A percentile compares a stretch with the other conserved stretches of the same genome.
Evolutionary conservation across 352 stramenopile species (phyloP).

Genomic region (Phytophthora crassamura): DNA sequence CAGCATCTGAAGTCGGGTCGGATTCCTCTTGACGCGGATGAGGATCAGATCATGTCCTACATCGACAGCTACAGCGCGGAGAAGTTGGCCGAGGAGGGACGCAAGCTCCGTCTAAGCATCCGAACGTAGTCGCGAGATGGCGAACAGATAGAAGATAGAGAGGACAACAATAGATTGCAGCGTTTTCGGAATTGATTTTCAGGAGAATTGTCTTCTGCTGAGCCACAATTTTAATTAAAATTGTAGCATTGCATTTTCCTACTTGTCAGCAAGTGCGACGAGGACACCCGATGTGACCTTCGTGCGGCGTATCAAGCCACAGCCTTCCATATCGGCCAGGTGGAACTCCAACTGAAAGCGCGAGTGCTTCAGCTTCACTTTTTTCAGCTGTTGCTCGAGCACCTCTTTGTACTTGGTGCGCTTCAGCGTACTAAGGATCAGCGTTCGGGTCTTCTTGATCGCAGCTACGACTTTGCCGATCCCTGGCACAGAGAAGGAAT

Average conservation of each 20-base stretch:
- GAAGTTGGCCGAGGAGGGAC: constrained; percentile 64
- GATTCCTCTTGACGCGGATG: constrained; percentile 57
- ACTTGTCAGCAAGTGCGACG: constrained; percentile 43
- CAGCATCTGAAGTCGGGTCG: constrained; percentile 71
- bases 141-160: constrained; percentile 11
- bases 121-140: constrained; percentile 30
- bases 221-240: background rate
- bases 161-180: constrained; percentile 9
- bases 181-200: background rate
- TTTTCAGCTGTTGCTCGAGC: constrained; percentile 68
- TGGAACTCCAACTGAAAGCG: constrained; percentile 65
- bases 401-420: constrained; percentile 69
- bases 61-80: constrained; percentile 60
- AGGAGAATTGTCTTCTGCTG: background rate
- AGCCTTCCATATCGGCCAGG: constrained; percentile 69
- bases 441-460: constrained; percentile 60
- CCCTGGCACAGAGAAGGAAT: constrained; percentile 59
- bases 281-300: constrained; percentile 67
- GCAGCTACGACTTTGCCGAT: constrained; percentile 64
- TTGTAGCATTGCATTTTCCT: background rate
- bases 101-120: constrained; percentile 67
- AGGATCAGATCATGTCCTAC: constrained; percentile 69
- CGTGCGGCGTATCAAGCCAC: constrained; percentile 51
- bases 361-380: constrained; percentile 64
- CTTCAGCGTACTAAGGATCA: constrained; percentile 52